Evolutionary conservation across 148 eudicot species (phyloP), one percentile per base, ranked within the genome.

Genomic region (Pouteria glomerata): DNA sequence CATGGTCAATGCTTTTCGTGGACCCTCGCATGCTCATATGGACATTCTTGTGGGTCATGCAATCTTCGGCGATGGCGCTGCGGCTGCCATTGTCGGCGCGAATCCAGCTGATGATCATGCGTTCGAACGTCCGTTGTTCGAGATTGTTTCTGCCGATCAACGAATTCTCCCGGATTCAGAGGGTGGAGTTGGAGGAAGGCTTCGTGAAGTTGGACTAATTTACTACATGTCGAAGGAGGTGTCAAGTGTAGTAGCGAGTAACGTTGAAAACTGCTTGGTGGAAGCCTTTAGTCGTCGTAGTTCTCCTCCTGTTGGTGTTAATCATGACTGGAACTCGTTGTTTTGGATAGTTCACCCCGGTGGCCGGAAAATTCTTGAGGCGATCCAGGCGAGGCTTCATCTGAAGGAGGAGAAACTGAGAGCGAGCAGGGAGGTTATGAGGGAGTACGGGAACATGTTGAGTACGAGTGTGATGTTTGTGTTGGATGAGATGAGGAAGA

Each of bases 11-110:
- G 35, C n/a, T 29, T 58, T 58, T 14, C 60, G 44, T 21, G 73
- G 72, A 13, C 72, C 78, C 1, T 12, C 18, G 0, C 57, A 68
- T 3, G 24, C 72, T 59, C 65, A 56, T 3, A 11, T 57, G 4
- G 73, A 75, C 29, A 51, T 30, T 13, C 68, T 75, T 2, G 61
- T 69, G 1, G 69, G 73, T 18, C 59, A 68, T 2, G 63, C 73
- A 0, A 15, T 75, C 2, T 75, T 75, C 14, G 73, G 78, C 0
- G 78, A 75, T 14, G 78, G 78, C 1, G 73, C 78, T 4, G 73
- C 61, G 0, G 73, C 73, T 1, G 16, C 52, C 0, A 75, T 75
- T 7, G 57, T 75, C 6, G 73, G 78, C 16, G 31, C 62, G 6
- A 66, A 74, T 27, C 77, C 71, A 0, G n/a, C n/a, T n/a, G n/a